phyloP scores from a whole-genome alignment of 495 filamentous ascomycete genomes.

The Penicillium coprophilum region DNA sequence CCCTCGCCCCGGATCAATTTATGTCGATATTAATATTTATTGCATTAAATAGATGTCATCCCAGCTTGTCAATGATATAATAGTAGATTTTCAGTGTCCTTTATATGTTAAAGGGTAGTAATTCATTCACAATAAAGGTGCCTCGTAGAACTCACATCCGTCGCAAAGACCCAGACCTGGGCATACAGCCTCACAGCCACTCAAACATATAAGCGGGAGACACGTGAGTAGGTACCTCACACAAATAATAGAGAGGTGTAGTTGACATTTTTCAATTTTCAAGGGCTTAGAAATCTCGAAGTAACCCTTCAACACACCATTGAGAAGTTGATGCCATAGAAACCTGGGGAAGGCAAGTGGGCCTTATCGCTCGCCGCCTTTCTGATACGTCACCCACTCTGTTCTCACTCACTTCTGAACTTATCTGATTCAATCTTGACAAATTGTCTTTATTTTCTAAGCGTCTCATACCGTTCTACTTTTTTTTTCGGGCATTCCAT shows the following conservation, averaged over 20 bases:
- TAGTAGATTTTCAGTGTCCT: background rate
- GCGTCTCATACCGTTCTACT: background rate
- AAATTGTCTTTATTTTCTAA: background rate
- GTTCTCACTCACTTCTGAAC: slow-evolving; percentile 12
- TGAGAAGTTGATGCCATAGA: slow-evolving; percentile 1
- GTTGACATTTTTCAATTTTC: background rate
- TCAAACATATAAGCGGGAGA: no score
- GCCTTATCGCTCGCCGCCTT: slow-evolving; percentile 34
- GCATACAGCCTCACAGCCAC: no score
- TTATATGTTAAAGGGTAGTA: background rate
- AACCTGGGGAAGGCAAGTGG: slow-evolving; percentile 10
- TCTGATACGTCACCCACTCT: slow-evolving; percentile 32
- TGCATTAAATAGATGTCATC: background rate
- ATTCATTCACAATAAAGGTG: background rate
- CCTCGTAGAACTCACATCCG: background rate
- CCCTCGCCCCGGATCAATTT: background rate
- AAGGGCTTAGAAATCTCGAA: background rate
- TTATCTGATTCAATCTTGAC: background rate
- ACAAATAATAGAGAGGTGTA: background rate
- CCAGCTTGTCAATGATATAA: background rate
- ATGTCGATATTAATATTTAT: background rate
- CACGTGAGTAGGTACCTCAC: background rate
- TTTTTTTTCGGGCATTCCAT: background rate
- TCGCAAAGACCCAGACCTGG: background rate
- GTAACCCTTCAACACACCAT: background rate